Evolutionary conservation across 495 filamentous ascomycete species (phyloP).

Genomic region (Apodospora peruviana): DNA sequence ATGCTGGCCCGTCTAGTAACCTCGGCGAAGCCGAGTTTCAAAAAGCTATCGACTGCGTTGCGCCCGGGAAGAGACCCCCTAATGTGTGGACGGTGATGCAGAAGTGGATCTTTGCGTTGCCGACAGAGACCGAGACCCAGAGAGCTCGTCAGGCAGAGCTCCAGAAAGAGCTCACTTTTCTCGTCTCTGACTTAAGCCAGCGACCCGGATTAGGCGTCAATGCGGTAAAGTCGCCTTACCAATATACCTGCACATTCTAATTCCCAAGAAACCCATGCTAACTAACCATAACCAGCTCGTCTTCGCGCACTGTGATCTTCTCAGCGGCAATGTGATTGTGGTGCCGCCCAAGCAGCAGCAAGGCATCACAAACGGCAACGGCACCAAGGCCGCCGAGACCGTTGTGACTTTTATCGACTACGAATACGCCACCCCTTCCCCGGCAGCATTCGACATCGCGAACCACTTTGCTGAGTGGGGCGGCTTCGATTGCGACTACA

Average conservation of each 20-base stretch:
- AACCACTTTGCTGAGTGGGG: conserved; percentile 99
- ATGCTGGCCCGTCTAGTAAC: conserved; percentile 8
- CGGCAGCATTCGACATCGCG: conserved; percentile 96
- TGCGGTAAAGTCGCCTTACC: conserved; percentile 52
- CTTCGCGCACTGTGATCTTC: conserved; percentile 91
- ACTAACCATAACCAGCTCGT: conserved; percentile 56
- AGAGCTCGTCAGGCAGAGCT: conserved; percentile 57
- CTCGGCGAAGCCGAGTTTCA: conserved; percentile 31
- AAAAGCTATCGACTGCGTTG: conserved; percentile 48
- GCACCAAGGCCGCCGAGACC: conserved; percentile 28
- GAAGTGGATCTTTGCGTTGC: conserved; percentile 89
- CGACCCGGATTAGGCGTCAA: conserved; percentile 65
- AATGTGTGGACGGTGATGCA: conserved; percentile 93
- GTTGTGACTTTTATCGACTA: conserved; percentile 92
- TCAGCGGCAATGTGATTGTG: conserved; percentile 92
- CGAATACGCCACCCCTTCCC: conserved; percentile 90
- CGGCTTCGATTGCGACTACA: conserved; percentile 91
- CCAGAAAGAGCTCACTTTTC: conserved; percentile 66
- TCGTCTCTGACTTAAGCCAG: conserved; percentile 65
- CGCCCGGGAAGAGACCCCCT: conserved; percentile 58
- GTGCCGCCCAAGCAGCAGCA: conserved; percentile 42
- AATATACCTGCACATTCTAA: background rate
- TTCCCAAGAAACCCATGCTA: background rate
- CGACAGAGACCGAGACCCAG: conserved; percentile 62
- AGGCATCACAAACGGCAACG: conserved; percentile 21